Conservation (phyloP, 2,329 filamentous ascomycete genomes). For the Talaromyces amestolkiae region DNA sequence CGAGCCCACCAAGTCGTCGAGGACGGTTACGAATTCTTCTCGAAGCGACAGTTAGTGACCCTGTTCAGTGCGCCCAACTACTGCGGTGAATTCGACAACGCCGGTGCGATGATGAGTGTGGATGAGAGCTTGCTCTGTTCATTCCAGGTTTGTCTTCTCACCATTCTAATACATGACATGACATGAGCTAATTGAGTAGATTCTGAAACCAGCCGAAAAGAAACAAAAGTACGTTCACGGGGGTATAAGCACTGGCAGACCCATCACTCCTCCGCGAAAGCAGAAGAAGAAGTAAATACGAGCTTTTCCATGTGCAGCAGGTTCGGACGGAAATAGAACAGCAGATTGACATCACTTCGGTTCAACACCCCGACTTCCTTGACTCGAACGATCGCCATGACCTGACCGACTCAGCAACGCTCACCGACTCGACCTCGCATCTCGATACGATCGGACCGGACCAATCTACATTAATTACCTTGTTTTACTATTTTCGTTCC, state of each 20-base stretch:
- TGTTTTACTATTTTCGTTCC: slow-evolving; percentile 10
- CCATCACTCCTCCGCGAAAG: slow-evolving; percentile 69
- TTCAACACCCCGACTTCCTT: not conserved
- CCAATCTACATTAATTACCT: slow-evolving; percentile 5
- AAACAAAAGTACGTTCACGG: slow-evolving; percentile 99
- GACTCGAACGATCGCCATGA: not conserved
- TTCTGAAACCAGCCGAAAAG: slow-evolving; percentile 99
- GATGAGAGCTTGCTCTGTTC: slow-evolving; percentile 98
- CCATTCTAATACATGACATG: not conserved
- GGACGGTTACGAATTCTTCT: slow-evolving; percentile 99
- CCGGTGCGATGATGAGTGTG: slow-evolving; percentile 99
- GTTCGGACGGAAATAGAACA: slow-evolving; percentile 86
- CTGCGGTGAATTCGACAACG: slow-evolving; percentile 99
- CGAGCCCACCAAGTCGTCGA: slow-evolving; percentile 98
- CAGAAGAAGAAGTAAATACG: slow-evolving; percentile 70
- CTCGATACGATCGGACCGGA: slow-evolving; percentile 13
- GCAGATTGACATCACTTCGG: slow-evolving; percentile 12
- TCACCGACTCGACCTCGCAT: slow-evolving; percentile 21
- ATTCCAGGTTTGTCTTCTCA: slow-evolving; percentile 71
- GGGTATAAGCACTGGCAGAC: slow-evolving; percentile 67
- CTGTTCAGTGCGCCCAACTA: slow-evolving; percentile 98
- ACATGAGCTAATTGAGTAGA: slow-evolving; percentile 53
- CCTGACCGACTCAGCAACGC: slow-evolving; percentile 17
- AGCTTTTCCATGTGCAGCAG: slow-evolving; percentile 74
- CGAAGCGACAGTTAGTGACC: slow-evolving; percentile 94